A percentile compares a stretch with the other conserved stretches of the same genome.
Evolutionary conservation across 805 yeast species (phyloP).

Genomic region (Saccharomycopsis sp.): DNA sequence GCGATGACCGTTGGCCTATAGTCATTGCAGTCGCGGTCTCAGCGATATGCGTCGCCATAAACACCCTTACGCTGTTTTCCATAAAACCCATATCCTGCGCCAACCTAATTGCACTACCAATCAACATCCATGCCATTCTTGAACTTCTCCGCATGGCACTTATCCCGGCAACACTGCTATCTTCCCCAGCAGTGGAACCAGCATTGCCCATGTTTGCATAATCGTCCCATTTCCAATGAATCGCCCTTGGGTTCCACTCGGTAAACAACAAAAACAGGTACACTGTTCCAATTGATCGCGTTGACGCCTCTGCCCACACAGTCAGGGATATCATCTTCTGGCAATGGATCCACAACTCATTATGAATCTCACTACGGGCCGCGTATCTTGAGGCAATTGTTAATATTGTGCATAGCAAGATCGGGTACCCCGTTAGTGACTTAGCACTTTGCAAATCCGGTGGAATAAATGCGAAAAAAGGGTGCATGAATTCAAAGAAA

Average conservation of each 20-base stretch:
- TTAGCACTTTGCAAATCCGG: constrained; percentile 59
- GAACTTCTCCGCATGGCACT: constrained; percentile 83
- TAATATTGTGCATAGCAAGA: constrained; percentile 70
- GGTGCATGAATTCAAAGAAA: constrained; percentile 77
- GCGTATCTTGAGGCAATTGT: constrained; percentile 71
- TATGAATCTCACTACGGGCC: constrained; percentile 61
- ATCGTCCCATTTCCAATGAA: constrained; percentile 82
- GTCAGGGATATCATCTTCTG: constrained; percentile 77
- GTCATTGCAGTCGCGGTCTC: constrained; percentile 81
- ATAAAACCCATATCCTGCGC: constrained; percentile 83
- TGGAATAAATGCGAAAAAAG: constrained; percentile 85
- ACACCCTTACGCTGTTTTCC: constrained; percentile 64
- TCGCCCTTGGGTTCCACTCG: constrained; percentile 95
- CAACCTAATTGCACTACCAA: constrained; percentile 78
- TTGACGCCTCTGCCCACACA: constrained; percentile 91
- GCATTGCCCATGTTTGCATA: constrained; percentile 59
- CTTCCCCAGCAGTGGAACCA: constrained; percentile 28
- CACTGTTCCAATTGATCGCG: constrained; percentile 80
- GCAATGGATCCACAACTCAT: constrained; percentile 75
- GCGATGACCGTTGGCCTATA: constrained; percentile 70
- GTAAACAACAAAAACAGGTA: constrained; percentile 78
- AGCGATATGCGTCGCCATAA: constrained; percentile 76
- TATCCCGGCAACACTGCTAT: constrained; percentile 61
- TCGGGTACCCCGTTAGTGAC: constrained; percentile 69
- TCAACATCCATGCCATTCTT: constrained; percentile 90